Percentiles rank a stretch among this genome's conserved stretches.
Evolutionary conservation across 1,139 yeast genomes (phyloP).

Genomic region (Pichia inconspicua): DNA sequence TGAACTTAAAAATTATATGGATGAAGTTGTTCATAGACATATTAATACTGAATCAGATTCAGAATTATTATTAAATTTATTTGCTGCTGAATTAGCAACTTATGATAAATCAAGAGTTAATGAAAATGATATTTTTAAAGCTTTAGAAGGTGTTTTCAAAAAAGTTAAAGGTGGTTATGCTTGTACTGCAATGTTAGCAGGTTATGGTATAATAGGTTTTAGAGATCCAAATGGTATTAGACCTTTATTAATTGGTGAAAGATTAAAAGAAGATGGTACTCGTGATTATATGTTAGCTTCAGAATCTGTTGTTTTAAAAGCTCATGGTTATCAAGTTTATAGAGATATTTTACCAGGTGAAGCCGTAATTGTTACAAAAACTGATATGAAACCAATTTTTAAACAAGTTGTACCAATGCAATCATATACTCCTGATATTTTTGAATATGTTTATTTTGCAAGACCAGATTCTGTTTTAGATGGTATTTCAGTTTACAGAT

Average conservation of each 20-base stretch:
- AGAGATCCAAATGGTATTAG: slow-evolving; percentile 96
- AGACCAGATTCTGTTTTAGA: slow-evolving; percentile 95
- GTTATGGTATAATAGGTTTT: slow-evolving; percentile 91
- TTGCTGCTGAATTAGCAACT: slow-evolving; percentile 86
- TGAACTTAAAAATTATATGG: slow-evolving; percentile 70
- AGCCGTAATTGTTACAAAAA: slow-evolving; percentile 86
- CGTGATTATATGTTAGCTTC: slow-evolving; percentile 91
- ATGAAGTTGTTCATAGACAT: slow-evolving; percentile 92
- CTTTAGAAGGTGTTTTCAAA: slow-evolving; percentile 73
- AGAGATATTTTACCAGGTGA: slow-evolving; percentile 90
- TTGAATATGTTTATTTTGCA: slow-evolving; percentile 96
- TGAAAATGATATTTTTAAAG: slow-evolving; percentile 80
- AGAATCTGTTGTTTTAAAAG: slow-evolving; percentile 89
- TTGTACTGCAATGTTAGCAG: slow-evolving; percentile 90
- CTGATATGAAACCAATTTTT: slow-evolving; percentile 62
- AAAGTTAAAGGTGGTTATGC: slow-evolving; percentile 93
- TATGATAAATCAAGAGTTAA: slow-evolving; percentile 91
- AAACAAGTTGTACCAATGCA: slow-evolving; percentile 77
- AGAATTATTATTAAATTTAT: slow-evolving; percentile 78
- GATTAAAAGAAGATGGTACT: slow-evolving; percentile 61
- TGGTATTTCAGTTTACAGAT: slow-evolving; percentile 89
- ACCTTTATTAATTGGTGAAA: slow-evolving; percentile 80
- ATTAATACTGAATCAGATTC: slow-evolving; percentile 96
- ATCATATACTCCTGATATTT: slow-evolving; percentile 87
- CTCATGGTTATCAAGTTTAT: slow-evolving; percentile 78